Evolutionary conservation across 768 basidiomycete genomes (phyloP).

Genomic region (Podaxis mareebaensis): DNA sequence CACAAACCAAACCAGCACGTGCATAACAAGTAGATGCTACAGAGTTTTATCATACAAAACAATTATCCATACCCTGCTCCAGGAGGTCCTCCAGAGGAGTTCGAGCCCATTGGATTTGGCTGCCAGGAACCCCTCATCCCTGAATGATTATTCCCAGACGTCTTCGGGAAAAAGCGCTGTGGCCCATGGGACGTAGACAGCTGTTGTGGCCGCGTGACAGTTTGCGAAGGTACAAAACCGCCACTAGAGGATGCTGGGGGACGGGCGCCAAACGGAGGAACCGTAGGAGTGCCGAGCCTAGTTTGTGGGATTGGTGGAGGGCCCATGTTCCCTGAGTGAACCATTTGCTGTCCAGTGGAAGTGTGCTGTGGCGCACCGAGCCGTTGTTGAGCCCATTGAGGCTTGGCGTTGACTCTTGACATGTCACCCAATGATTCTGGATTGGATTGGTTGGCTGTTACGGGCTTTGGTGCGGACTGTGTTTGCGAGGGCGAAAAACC

Average conservation of each 20-base stretch:
- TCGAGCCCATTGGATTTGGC: background rate
- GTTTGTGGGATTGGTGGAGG: slow-evolving; percentile 53
- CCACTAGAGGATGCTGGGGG: slow-evolving; percentile 1
- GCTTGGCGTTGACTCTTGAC: slow-evolving; percentile 17
- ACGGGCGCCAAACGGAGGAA: background rate
- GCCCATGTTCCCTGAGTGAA: slow-evolving; percentile 42
- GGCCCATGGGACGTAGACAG: slow-evolving; percentile 11
- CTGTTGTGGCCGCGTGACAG: background rate
- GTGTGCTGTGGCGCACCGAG: slow-evolving; percentile 12
- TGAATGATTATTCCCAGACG: background rate
- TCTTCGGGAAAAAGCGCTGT: slow-evolving; percentile 9
- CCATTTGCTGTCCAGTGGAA: slow-evolving; percentile 20
- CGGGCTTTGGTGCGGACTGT: slow-evolving; percentile 39
- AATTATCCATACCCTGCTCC: background rate
- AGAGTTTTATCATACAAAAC: background rate
- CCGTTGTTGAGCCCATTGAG: slow-evolving; percentile 8
- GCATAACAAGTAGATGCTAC: background rate
- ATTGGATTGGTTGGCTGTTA: background rate
- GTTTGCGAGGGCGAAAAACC: slow-evolving; percentile 39
- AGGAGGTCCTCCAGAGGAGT: background rate
- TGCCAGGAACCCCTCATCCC: background rate
- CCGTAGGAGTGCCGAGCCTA: slow-evolving; percentile 28
- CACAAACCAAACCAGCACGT: background rate
- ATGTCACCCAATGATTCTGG: background rate
- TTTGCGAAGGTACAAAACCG: slow-evolving; percentile 19